Percentiles rank a stretch among this genome's conserved stretches.
These are phyloP conservation scores for grape (Vitis vinifera) DNA, from an alignment of 164 flowering plant genomes.

Conservation along the genomic window DNA sequence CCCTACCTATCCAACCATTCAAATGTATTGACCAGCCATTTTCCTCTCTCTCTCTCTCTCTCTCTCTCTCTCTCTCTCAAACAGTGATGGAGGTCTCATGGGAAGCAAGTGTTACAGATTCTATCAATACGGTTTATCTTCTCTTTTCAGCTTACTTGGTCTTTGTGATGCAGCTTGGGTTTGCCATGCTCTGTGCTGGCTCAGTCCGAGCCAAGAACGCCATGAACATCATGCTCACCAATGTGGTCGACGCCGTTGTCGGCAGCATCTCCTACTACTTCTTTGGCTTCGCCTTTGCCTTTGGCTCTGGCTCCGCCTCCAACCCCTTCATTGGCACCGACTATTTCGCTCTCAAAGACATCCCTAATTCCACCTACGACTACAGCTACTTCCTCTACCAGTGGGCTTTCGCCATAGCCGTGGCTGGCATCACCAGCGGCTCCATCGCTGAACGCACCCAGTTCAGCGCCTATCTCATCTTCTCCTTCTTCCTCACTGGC, in stretches of 20 bases:
- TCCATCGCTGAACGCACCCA: slow-evolving; percentile 85
- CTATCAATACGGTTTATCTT: slow-evolving; percentile 52
- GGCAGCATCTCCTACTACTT: slow-evolving; percentile 71
- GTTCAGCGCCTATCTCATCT: slow-evolving; percentile 64
- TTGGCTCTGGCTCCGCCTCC: slow-evolving; percentile 39
- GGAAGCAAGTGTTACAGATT: slow-evolving; percentile 49
- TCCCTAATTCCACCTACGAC: slow-evolving; percentile 42
- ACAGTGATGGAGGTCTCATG: slow-evolving; percentile 41
- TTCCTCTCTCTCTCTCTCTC: slow-evolving; percentile 4
- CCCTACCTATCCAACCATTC: not conserved
- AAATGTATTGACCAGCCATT: not conserved
- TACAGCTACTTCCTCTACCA: slow-evolving; percentile 74
- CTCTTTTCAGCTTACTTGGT: slow-evolving; percentile 66
- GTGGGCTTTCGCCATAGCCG: slow-evolving; percentile 85
- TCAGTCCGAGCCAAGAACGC: slow-evolving; percentile 76
- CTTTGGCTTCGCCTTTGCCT: slow-evolving; percentile 76
- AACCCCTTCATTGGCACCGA: slow-evolving; percentile 64
- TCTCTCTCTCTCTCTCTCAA: not conserved
- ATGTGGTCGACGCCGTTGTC: slow-evolving; percentile 71
- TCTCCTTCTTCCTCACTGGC: slow-evolving; percentile 66
- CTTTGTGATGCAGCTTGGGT: slow-evolving; percentile 78
- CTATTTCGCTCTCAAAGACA: slow-evolving; percentile 48
- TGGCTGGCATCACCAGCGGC: slow-evolving; percentile 78
- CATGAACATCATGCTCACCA: slow-evolving; percentile 78
- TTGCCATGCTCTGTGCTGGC: slow-evolving; percentile 84